phyloP scores from a whole-genome alignment of 305 asterid species.

The Fraxinus velutina region DNA sequence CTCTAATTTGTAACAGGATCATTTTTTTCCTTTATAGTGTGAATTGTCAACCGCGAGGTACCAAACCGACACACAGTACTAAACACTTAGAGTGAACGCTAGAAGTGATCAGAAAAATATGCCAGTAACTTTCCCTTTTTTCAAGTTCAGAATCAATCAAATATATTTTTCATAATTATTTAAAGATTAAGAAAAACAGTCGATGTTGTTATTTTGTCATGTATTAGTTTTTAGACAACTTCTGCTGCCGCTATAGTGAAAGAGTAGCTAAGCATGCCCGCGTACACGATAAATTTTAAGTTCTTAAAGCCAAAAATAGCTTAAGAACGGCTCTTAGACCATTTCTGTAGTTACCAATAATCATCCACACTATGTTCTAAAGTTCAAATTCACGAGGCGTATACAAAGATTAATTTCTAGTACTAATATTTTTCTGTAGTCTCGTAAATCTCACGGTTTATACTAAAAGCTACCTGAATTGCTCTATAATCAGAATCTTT shows the following conservation, averaged over 20 bases:
- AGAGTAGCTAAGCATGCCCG: background rate
- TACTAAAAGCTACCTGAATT: background rate
- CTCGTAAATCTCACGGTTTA: background rate
- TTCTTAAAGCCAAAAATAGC: background rate
- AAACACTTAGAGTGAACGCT: background rate
- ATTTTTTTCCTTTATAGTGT: background rate
- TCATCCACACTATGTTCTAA: background rate
- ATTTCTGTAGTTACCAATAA: background rate
- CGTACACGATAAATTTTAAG: background rate
- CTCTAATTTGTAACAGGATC: background rate
- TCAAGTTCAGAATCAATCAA: background rate
- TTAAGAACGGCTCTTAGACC: background rate
- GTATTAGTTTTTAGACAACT: background rate
- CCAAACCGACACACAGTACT: background rate
- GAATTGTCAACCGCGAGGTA: background rate
- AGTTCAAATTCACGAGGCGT: background rate
- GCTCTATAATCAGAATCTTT: background rate
- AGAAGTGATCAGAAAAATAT: background rate
- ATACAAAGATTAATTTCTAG: background rate
- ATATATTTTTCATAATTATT: background rate
- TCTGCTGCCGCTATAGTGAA: background rate
- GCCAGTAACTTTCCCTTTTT: background rate
- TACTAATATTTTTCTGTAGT: background rate
- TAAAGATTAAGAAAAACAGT: background rate
- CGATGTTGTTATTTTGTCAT: background rate